Evolutionary conservation across 2,329 filamentous ascomycete species (phyloP).

Genomic region (Colletotrichum salicis): DNA sequence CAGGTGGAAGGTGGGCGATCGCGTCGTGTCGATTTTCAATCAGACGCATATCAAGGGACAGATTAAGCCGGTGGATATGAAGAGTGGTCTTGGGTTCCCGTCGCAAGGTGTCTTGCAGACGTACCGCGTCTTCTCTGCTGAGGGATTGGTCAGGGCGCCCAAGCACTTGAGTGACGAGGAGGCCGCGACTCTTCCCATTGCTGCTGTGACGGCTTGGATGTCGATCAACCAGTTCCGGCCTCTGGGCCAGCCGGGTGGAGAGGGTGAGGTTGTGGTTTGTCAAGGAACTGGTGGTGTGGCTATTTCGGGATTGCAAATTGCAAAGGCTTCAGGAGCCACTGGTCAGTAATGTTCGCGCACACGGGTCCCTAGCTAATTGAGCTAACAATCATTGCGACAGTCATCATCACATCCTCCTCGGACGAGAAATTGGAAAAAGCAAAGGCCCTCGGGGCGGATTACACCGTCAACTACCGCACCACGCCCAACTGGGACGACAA

Average conservation of each 20-base stretch:
- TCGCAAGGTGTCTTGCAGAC: constrained; percentile 66
- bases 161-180: constrained; percentile 68
- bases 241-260: constrained; percentile 59
- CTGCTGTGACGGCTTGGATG: constrained; percentile 73
- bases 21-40: constrained; percentile 75
- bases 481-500: constrained; percentile 61
- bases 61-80: constrained; percentile 64
- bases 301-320: constrained; percentile 63
- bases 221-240: constrained; percentile 69
- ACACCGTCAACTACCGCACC: constrained; percentile 64
- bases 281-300: constrained; percentile 67
- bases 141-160: constrained; percentile 66
- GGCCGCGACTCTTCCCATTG: constrained; percentile 69
- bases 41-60: constrained; percentile 68
- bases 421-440: constrained; percentile 61
- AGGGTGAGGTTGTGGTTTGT: constrained; percentile 58
- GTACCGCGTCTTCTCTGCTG: constrained; percentile 68
- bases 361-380: constrained; percentile 46
- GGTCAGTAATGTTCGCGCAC: constrained; percentile 46
- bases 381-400: constrained; percentile 49
- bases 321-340: constrained; percentile 60
- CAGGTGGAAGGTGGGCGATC: constrained; percentile 66
- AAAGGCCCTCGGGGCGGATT: constrained; percentile 60
- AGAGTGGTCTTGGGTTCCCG: constrained; percentile 69
- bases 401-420: constrained; percentile 65